These are phyloP conservation scores for Kodamaea sp. DNA, from an alignment of 1,139 yeast genomes.

Conservation along the genomic window DNA sequence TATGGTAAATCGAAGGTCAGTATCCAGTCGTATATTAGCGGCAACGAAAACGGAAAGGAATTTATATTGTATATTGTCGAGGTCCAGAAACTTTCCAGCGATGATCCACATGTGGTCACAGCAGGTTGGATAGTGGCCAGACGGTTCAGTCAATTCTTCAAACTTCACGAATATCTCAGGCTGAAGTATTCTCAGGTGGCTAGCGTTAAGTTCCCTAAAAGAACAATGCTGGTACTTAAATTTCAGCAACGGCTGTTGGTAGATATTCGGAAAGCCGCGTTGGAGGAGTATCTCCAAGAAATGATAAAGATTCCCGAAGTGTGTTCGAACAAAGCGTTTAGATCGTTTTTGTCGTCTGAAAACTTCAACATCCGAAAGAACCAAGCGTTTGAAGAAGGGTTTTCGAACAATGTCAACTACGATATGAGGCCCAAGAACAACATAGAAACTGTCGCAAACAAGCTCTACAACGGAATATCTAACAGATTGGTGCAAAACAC, in stretches of 20 bases:
- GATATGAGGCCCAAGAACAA: slow-evolving; percentile 13
- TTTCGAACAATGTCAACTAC: neutral
- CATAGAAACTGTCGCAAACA: slow-evolving; percentile 43
- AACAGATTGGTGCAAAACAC: slow-evolving; percentile 21
- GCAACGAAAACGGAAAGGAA: slow-evolving; percentile 57
- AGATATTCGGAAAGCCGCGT: slow-evolving; percentile 62
- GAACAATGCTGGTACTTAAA: slow-evolving; percentile 62
- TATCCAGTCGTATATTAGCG: slow-evolving; percentile 68
- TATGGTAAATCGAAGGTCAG: slow-evolving; percentile 67
- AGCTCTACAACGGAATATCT: slow-evolving; percentile 46
- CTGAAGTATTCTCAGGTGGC: slow-evolving; percentile 52
- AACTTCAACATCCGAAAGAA: slow-evolving; percentile 49
- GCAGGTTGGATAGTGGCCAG: slow-evolving; percentile 93
- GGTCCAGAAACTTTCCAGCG: slow-evolving; percentile 57
- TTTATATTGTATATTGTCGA: slow-evolving; percentile 75
- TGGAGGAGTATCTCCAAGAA: slow-evolving; percentile 63
- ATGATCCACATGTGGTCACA: slow-evolving; percentile 46
- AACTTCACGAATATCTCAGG: slow-evolving; percentile 66
- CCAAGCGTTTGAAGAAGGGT: slow-evolving; percentile 29
- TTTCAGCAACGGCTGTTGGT: slow-evolving; percentile 62
- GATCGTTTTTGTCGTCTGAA: slow-evolving; percentile 77
- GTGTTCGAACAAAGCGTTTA: slow-evolving; percentile 70
- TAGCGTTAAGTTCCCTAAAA: slow-evolving; percentile 60
- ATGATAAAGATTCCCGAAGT: slow-evolving; percentile 65
- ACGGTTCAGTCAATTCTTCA: slow-evolving; percentile 80